Evolutionary conservation across 1,284 basidiomycete species (phyloP).

Genomic region (Rhodofomes roseus): DNA sequence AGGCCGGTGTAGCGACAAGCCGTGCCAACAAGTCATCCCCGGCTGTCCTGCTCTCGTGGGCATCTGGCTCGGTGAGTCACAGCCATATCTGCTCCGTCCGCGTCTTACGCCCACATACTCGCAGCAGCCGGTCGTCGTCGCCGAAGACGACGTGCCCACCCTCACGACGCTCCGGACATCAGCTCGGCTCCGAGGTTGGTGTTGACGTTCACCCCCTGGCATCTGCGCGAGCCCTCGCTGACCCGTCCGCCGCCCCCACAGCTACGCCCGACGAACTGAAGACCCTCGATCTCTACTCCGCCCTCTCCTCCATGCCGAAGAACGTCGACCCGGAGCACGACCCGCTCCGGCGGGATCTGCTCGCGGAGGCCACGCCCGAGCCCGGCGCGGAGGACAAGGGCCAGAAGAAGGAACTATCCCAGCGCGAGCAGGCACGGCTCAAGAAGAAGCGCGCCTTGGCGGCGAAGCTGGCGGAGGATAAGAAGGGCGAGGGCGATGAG

Average conservation of each 20-base stretch:
- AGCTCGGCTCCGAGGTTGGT: too few species aligned
- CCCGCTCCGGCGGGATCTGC: slow-evolving; percentile 32
- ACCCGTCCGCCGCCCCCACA: slow-evolving; percentile 30
- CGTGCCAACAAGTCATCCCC: background rate
- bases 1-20: background rate
- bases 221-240: slow-evolving; percentile 37
- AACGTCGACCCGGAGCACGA: slow-evolving; percentile 44
- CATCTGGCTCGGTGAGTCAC: slow-evolving; percentile 15
- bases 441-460: slow-evolving; percentile 29
- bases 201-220: too few species aligned
- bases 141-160: slow-evolving; percentile 15
- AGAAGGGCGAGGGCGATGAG: background rate
- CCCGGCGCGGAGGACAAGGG: slow-evolving; percentile 6
- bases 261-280: slow-evolving; percentile 46
- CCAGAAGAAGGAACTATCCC: slow-evolving; percentile 21
- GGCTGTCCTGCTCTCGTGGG: slow-evolving; percentile 17
- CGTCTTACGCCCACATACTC: background rate
- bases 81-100: too few species aligned
- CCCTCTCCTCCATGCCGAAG: slow-evolving; percentile 62
- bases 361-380: slow-evolving; percentile 13
- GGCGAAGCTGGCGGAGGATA: slow-evolving; percentile 24
- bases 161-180: too few species aligned
- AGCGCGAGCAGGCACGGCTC: slow-evolving; percentile 26
- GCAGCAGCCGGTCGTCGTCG: slow-evolving; percentile 21
- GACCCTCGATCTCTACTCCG: slow-evolving; percentile 56